phyloP scores from a whole-genome alignment of 805 yeast genomes.

The Maudiozyma barnettii region DNA sequence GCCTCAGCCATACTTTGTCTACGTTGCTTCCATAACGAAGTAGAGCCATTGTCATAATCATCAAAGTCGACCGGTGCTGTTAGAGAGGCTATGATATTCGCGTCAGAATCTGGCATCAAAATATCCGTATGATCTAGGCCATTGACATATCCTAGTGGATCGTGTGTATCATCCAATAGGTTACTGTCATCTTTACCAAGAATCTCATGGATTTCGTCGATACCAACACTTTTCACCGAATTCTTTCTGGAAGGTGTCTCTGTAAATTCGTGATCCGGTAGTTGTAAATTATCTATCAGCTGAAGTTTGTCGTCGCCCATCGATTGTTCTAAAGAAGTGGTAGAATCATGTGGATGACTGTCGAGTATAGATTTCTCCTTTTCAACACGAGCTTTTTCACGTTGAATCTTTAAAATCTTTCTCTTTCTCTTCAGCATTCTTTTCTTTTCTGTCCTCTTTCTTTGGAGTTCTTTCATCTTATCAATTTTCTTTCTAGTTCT shows the following conservation, averaged over 20 bases:
- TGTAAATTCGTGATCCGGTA: not conserved
- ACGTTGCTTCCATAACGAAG: slow-evolving; percentile 39
- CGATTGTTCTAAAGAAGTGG: not conserved
- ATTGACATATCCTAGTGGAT: slow-evolving; percentile 3
- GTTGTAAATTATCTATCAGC: not conserved
- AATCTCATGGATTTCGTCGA: slow-evolving; percentile 26
- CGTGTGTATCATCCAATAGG: slow-evolving; percentile 11
- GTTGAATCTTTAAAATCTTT: slow-evolving; percentile 23
- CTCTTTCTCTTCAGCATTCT: slow-evolving; percentile 27
- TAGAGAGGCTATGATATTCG: slow-evolving; percentile 26
- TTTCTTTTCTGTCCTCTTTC: slow-evolving; percentile 27
- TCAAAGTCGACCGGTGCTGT: slow-evolving; percentile 28
- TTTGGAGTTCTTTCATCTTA: slow-evolving; percentile 28
- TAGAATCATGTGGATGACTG: not conserved
- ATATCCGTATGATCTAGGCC: slow-evolving; percentile 6
- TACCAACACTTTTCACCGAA: slow-evolving; percentile 23
- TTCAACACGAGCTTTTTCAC: slow-evolving; percentile 25
- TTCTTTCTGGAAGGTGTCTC: slow-evolving; percentile 11
- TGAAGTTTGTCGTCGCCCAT: not conserved
- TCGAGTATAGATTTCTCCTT: slow-evolving; percentile 13
- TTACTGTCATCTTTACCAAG: slow-evolving; percentile 20
- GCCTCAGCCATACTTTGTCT: slow-evolving; percentile 67
- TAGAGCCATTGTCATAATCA: slow-evolving; percentile 15
- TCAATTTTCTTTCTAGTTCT: slow-evolving; percentile 29
- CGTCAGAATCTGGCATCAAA: slow-evolving; percentile 16